Evolutionary conservation across 352 stramenopile species (phyloP).

Genomic region (Globisporangium okanoganense): DNA sequence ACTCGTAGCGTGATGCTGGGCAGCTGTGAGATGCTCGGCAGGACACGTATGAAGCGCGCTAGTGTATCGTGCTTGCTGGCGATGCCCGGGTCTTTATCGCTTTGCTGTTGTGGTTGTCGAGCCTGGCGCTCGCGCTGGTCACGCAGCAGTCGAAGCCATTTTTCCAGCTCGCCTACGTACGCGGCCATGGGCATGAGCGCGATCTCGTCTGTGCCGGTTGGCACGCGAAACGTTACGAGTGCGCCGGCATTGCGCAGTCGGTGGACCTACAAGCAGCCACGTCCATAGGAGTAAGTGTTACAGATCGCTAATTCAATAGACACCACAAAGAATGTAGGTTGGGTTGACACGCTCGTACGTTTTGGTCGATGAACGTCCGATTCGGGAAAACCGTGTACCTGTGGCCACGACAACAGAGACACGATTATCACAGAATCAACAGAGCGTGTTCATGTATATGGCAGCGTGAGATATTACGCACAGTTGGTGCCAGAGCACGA

Average conservation of each 20-base stretch:
- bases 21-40: conserved; percentile 3
- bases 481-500: conserved; percentile 60
- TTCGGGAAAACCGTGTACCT: conserved; percentile 60
- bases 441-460: not conserved
- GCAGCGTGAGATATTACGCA: conserved; percentile 13
- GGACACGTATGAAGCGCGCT: conserved; percentile 22
- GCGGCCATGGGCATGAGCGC: conserved; percentile 28
- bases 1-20: conserved; percentile 7
- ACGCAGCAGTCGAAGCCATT: conserved; percentile 28
- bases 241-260: conserved; percentile 33
- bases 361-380: conserved; percentile 61
- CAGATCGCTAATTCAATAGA: too few species aligned
- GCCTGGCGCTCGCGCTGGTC: conserved; percentile 20
- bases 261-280: conserved; percentile 26
- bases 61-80: conserved; percentile 37
- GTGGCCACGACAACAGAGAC: not conserved
- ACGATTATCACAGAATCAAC: not conserved
- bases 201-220: conserved; percentile 36
- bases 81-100: conserved; percentile 14
- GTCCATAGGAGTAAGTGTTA: not conserved
- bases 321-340: not conserved
- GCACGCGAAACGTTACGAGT: conserved; percentile 48
- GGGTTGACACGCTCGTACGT: conserved; percentile 22
- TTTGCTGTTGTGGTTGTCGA: not conserved
- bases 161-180: conserved; percentile 35